These are phyloP conservation scores for Penicillium macrosclerotiorum DNA, from an alignment of 495 filamentous ascomycete genomes.

Conservation along the genomic window DNA sequence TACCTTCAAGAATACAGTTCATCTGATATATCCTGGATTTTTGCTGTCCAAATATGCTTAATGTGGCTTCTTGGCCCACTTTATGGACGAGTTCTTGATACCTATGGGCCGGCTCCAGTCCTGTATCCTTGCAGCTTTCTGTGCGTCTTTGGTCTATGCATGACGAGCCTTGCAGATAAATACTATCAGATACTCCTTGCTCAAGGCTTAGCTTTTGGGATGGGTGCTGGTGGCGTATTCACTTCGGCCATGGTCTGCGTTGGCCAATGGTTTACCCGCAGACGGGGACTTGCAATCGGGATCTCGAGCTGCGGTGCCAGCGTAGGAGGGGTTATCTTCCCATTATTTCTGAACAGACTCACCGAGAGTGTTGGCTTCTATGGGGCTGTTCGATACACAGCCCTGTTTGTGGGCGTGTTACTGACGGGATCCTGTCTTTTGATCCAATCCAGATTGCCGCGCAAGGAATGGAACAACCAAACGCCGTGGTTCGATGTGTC, in stretches of 20 bases:
- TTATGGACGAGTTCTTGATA: conserved; percentile 31
- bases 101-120: conserved; percentile 24
- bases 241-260: conserved; percentile 25
- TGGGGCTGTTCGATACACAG: conserved; percentile 25
- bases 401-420: conserved; percentile 30
- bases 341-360: conserved; percentile 17
- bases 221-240: conserved; percentile 31
- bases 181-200: conserved; percentile 33
- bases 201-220: conserved; percentile 26
- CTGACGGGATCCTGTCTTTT: conserved; percentile 18
- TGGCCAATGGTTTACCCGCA: conserved; percentile 50
- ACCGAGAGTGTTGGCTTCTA: conserved; percentile 20
- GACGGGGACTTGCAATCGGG: conserved; percentile 29
- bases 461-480: conserved; percentile 25
- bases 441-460: conserved; percentile 23
- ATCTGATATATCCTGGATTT: conserved; percentile 35
- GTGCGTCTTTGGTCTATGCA: conserved; percentile 27
- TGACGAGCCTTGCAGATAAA: conserved; percentile 22
- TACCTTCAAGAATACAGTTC: conserved; percentile 20
- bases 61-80: conserved; percentile 32
- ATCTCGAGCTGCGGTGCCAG: conserved; percentile 29
- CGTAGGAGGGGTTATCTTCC: conserved; percentile 37
- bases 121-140: conserved; percentile 23
- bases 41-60: conserved; percentile 29
- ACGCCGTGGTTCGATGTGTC: conserved; percentile 29